Percentiles rank a stretch among this genome's conserved stretches.
Conservation (phyloP, 495 filamentous ascomycete species). For the Aspergillus sparsus region DNA sequence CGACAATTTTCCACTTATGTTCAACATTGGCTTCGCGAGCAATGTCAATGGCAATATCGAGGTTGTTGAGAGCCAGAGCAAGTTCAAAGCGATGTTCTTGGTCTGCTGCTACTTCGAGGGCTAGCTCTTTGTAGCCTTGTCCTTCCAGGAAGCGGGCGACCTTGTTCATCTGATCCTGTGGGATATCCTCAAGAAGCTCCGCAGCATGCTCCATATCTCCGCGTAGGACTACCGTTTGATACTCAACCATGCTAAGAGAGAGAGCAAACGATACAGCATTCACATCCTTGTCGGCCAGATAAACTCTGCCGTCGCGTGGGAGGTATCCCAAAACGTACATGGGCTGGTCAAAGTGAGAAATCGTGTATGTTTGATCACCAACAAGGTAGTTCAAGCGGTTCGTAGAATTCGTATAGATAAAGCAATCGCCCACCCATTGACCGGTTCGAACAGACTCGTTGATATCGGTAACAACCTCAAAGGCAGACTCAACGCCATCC, state of each 20-base stretch:
- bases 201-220: conserved; percentile 92
- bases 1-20: conserved; percentile 96
- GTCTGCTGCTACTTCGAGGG: conserved; percentile 94
- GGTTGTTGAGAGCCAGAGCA: conserved; percentile 77
- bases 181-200: conserved; percentile 79
- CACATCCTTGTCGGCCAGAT: conserved; percentile 94
- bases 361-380: conserved; percentile 97
- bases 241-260: conserved; percentile 92
- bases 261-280: conserved; percentile 86
- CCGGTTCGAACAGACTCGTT: conserved; percentile 93
- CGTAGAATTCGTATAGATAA: conserved; percentile 96
- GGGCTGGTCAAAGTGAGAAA: conserved; percentile 92
- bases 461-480: conserved; percentile 93
- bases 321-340: conserved; percentile 97
- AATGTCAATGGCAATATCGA: conserved; percentile 82
- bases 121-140: conserved; percentile 93
- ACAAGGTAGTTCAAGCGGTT: conserved; percentile 98
- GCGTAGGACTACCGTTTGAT: conserved; percentile 93
- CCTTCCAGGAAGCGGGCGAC: conserved; percentile 97
- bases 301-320: conserved; percentile 87
- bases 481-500: conserved; percentile 95
- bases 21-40: conserved; percentile 81
- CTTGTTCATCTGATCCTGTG: conserved; percentile 90
- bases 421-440: conserved; percentile 97
- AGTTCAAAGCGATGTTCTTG: conserved; percentile 96